Evolutionary conservation across 495 filamentous ascomycete genomes (phyloP), one percentile per base, ranked within the genome.

Genomic region (Penicillium silybi): DNA sequence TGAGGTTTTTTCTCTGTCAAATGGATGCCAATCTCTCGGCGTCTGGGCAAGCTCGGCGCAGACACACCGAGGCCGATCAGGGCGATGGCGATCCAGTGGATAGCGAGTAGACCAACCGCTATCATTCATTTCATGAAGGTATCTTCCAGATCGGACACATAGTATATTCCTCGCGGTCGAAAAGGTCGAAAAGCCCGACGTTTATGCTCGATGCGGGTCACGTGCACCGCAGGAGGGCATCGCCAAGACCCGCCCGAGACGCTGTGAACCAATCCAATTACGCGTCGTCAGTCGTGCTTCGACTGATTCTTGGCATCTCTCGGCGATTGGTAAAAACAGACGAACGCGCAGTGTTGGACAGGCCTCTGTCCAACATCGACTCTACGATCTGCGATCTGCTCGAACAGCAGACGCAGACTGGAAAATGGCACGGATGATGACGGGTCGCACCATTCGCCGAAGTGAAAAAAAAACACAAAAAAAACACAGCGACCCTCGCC

Each of bases 1-100:
- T 26, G 34, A 47, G 32, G 6, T 39, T 44, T 47, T 44, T 51
- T 18, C 46, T 55, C 43, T 55, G 19, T 41, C 34, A 42, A 48
- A 51, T 15, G 45, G 46, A 54, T 67, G 68, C 63, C 68, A 69
- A 67, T 59, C 57, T 64, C 68, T 69, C 48, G 66, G 68, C 68
- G 58, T 25, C 61, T 64, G 56, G 62, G 61, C 68, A 58, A n/a
- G 58, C 59, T 66, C 51, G 59, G 49, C 60, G 53, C 55, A 42
- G 53, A 52, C 47, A 32, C 20, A 25, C 16, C 17, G 35, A 27
- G 37, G 37, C 37, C 19, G 25, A 22, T 27, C 23, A 4, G 38
- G 38, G 22, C 37, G 18, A 39, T 39, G 2, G 1, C 1, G 6
- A 16, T n/a, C 37, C n/a, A 19, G 11, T 32, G 9, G 11, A 13